These are phyloP conservation scores for Cyberlindnera suaveolens DNA, from an alignment of 805 yeast genomes.

Conservation along the genomic window DNA sequence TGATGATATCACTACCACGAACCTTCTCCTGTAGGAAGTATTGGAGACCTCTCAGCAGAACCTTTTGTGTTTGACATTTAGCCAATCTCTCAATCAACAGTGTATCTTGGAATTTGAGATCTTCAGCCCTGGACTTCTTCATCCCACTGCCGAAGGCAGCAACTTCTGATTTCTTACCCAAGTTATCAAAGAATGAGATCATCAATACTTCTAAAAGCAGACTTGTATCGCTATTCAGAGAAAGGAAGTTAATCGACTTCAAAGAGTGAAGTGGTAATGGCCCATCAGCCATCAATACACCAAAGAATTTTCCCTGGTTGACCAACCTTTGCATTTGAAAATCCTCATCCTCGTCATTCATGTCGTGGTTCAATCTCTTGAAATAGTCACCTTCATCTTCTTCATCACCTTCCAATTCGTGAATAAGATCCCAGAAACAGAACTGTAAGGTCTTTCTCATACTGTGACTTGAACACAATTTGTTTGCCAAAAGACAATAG, in stretches of 20 bases:
- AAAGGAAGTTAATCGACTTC: conserved; percentile 66
- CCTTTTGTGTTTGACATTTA: conserved; percentile 52
- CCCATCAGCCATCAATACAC: conserved; percentile 66
- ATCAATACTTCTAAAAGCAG: conserved; percentile 71
- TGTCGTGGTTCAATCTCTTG: conserved; percentile 24
- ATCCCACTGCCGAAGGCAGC: conserved; percentile 23
- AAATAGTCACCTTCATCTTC: conserved; percentile 26
- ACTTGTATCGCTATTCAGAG: conserved; percentile 50
- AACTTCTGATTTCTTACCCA: conserved; percentile 57
- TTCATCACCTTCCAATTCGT: conserved; percentile 55
- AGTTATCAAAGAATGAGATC: conserved; percentile 56
- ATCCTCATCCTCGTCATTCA: conserved; percentile 44
- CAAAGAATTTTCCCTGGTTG: conserved; percentile 78
- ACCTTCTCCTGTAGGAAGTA: conserved; percentile 48
- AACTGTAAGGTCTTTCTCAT: conserved; percentile 84
- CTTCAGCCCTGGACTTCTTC: conserved; percentile 29
- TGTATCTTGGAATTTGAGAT: conserved; percentile 39
- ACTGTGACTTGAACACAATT: conserved; percentile 68
- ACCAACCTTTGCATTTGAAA: conserved; percentile 51
- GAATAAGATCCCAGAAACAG: conserved; percentile 78
- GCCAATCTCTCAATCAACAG: conserved; percentile 41
- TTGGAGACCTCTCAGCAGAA: conserved; percentile 60
- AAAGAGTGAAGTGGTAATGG: conserved; percentile 67
- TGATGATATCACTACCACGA: conserved; percentile 38
- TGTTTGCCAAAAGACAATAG: conserved; percentile 73